These are phyloP conservation scores for Bocquillonia castaneifolia DNA, from an alignment of 441 rosid species.

Conservation along the genomic window DNA sequence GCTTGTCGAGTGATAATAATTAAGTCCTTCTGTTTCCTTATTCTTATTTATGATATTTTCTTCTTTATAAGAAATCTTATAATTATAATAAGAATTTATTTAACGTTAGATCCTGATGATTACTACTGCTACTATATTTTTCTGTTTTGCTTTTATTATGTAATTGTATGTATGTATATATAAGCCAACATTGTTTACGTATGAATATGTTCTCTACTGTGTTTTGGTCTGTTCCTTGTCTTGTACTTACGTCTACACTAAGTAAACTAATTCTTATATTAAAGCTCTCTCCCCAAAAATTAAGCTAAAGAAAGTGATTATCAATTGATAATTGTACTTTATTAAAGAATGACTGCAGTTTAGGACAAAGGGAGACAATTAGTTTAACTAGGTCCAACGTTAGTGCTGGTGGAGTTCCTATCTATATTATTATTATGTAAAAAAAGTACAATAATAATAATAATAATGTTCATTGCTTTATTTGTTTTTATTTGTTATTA, in stretches of 20 bases:
- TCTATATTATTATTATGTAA: background rate
- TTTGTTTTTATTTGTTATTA: background rate
- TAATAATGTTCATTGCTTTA: background rate
- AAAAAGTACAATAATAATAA: no score
- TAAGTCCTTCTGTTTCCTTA: background rate
- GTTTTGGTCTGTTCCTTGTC: conserved; percentile 23
- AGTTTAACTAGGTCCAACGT: background rate
- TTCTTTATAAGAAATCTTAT: no score
- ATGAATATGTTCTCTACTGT: no score
- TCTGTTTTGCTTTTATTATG: background rate
- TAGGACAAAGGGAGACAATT: conserved; percentile 1
- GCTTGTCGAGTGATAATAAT: conserved; percentile 25
- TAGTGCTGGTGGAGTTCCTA: conserved; percentile 12
- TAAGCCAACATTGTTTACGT: background rate
- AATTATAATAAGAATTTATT: no score
- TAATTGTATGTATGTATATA: background rate
- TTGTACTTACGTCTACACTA: conserved; percentile 8
- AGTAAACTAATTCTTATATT: background rate
- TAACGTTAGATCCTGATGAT: no score
- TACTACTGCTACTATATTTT: no score
- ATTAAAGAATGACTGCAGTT: conserved; percentile 4
- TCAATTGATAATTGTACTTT: background rate
- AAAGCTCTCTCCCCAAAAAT: background rate
- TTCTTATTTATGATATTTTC: background rate
- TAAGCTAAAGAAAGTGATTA: background rate